Percentiles rank a stretch among this genome's conserved stretches.
These are phyloP conservation scores for Eimeria sp. DNA, from an alignment of 169 alveolate genomes.

Conservation along the genomic window DNA sequence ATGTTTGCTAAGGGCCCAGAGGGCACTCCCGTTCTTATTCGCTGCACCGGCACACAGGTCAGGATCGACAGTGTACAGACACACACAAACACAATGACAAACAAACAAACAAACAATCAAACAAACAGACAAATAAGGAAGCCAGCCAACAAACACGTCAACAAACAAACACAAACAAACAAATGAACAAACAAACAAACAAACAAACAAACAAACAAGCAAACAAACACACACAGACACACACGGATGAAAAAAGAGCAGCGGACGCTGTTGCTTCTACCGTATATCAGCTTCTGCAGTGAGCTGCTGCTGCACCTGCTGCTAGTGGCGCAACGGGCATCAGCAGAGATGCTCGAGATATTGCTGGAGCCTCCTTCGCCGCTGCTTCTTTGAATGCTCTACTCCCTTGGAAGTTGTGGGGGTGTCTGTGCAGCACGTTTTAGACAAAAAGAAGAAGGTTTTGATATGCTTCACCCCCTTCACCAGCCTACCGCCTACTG, in stretches of 20 bases:
- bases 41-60: constrained; percentile 28
- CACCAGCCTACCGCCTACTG: constrained; percentile 9
- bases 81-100: not conserved
- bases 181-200: too few species aligned
- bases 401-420: not conserved
- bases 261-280: not conserved
- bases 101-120: too few species aligned
- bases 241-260: not conserved
- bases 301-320: not conserved
- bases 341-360: too few species aligned
- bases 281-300: not conserved
- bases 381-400: not conserved
- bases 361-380: not conserved
- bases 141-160: too few species aligned
- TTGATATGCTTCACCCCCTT: constrained; percentile 6
- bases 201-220: too few species aligned
- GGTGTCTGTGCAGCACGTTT: constrained; percentile 15
- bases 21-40: not conserved
- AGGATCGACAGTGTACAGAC: not conserved
- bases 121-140: too few species aligned
- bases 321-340: not conserved
- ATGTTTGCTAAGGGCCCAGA: constrained; percentile 28
- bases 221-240: too few species aligned
- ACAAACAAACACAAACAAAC: too few species aligned
- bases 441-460: not conserved